Evolutionary conservation across 2,329 filamentous ascomycete species (phyloP), one percentile per base, ranked within the genome.

Genomic region (Claviceps sorghi): DNA sequence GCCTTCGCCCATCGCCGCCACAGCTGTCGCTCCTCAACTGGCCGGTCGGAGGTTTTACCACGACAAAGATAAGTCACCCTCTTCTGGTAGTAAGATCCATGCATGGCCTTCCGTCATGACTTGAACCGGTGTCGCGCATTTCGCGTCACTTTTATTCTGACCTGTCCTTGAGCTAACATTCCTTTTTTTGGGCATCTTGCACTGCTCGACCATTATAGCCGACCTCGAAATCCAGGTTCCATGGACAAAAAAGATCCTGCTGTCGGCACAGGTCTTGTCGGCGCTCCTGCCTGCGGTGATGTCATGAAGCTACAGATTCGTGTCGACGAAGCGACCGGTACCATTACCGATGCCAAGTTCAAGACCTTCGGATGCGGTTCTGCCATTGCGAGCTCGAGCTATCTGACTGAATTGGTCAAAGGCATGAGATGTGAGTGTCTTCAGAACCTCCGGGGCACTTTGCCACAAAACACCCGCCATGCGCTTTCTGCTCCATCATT

Each of bases 341-440:
- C 83, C 60, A 96, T 96, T 66, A 83, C 83, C 61, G 91, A 96
- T 62, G 90, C 95, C 67, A 93, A 94, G 72, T 96, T 96, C 80
- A 96, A 96, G 82, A 96, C 90, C 0, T 96, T 96, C 65, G 90
- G 90, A 50, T 96, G 90, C 67, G 90, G 90, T 52, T 89, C 84
- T 32, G 93, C 93, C 58, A 98, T 98, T 69, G 93, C 93, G 44
- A 94, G 86, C 54, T 59, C 57, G 17, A 93, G 86, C 65, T 98
- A 98, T 67, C 72, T 98, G 62, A 98, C 93, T 1, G 89, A 95
- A 71, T 75, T 98, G 55, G 90, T 98, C 57, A 81, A 88, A 58
- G 93, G 93, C 55, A 98, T 97, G 91, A 95, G 69, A 60, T 58
- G 57, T 58, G 26, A 53, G 57, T 55, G 19, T 22, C 17, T 9